Percentiles rank a stretch among this genome's conserved stretches.
Evolutionary conservation across 441 rosid species (phyloP).

Genomic region (Gossypium gossypioides): DNA sequence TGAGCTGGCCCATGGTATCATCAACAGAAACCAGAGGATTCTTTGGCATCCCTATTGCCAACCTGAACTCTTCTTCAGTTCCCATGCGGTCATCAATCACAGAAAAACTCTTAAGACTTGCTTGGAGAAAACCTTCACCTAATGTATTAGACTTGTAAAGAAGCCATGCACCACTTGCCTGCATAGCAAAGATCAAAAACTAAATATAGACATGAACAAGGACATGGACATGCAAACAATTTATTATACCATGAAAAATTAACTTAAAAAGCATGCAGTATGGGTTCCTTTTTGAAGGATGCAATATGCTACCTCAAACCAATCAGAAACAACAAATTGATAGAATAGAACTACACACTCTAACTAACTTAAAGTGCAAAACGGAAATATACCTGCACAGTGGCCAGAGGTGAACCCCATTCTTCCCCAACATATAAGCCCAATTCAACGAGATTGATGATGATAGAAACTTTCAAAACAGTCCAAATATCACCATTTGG

Average conservation of each 20-base stretch:
- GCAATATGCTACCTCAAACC: not conserved
- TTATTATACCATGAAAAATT: not conserved
- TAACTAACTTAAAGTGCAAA: not conserved
- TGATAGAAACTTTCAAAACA: conserved; percentile 59
- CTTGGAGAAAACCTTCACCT: conserved; percentile 69
- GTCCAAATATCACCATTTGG: conserved; percentile 46
- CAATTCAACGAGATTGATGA: conserved; percentile 65
- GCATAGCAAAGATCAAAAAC: conserved; percentile 18
- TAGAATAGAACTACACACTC: not conserved
- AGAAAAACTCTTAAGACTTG: conserved; percentile 72
- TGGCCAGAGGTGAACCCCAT: conserved; percentile 72
- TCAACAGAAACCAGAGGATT: conserved; percentile 22
- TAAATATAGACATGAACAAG: not conserved
- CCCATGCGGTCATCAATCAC: conserved; percentile 91
- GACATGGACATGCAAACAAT: not conserved
- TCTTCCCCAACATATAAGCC: conserved; percentile 60
- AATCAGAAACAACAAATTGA: not conserved
- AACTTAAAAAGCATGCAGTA: not conserved
- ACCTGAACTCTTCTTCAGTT: conserved; percentile 66
- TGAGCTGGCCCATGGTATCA: conserved; percentile 26
- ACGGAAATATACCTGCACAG: conserved; percentile 53
- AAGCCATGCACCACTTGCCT: conserved; percentile 83
- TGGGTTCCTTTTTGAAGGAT: not conserved
- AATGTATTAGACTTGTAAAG: conserved; percentile 61
- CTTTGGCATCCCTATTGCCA: conserved; percentile 75